These are phyloP conservation scores for Akanthomyces dipterigenus DNA, from an alignment of 2,329 filamentous ascomycete species.

Conservation along the genomic window DNA sequence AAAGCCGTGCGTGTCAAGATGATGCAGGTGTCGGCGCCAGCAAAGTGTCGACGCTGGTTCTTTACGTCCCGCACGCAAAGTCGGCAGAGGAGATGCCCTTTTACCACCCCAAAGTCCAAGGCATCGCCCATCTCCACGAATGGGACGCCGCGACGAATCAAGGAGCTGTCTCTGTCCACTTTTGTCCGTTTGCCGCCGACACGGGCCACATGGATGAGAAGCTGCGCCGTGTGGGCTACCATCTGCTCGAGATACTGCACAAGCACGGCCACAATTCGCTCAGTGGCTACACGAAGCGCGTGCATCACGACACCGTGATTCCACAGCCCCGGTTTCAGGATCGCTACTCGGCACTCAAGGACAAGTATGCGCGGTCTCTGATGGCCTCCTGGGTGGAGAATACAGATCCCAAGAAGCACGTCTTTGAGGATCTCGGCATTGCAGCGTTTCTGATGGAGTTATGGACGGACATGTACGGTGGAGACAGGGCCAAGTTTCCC, in stretches of 20 bases:
- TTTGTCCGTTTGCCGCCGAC: slow-evolving; percentile 41
- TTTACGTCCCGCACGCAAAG: slow-evolving; percentile 71
- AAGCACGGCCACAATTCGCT: slow-evolving; percentile 65
- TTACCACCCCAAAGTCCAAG: slow-evolving; percentile 75
- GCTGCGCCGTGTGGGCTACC: slow-evolving; percentile 60
- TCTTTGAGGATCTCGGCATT: slow-evolving; percentile 90
- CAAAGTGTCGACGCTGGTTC: slow-evolving; percentile 37
- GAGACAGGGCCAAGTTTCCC: slow-evolving; percentile 49
- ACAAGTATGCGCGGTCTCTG: slow-evolving; percentile 65
- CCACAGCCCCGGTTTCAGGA: slow-evolving; percentile 73
- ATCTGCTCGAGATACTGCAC: slow-evolving; percentile 60
- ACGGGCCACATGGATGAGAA: slow-evolving; percentile 27
- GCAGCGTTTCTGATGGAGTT: slow-evolving; percentile 89
- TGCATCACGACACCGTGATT: slow-evolving; percentile 76
- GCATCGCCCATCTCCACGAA: slow-evolving; percentile 69
- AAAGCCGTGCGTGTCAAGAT: slow-evolving; percentile 19
- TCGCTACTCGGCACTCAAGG: slow-evolving; percentile 74
- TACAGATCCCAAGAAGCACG: slow-evolving; percentile 84
- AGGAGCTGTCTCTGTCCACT: slow-evolving; percentile 54
- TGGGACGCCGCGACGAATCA: slow-evolving; percentile 39
- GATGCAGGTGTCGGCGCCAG: slow-evolving; percentile 15
- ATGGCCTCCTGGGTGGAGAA: slow-evolving; percentile 76
- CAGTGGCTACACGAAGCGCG: slow-evolving; percentile 69
- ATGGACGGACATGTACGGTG: slow-evolving; percentile 75
- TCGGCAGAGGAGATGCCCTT: slow-evolving; percentile 63